Conservation (phyloP, 257 asterid genomes). For the Nemophila menziesii region DNA sequence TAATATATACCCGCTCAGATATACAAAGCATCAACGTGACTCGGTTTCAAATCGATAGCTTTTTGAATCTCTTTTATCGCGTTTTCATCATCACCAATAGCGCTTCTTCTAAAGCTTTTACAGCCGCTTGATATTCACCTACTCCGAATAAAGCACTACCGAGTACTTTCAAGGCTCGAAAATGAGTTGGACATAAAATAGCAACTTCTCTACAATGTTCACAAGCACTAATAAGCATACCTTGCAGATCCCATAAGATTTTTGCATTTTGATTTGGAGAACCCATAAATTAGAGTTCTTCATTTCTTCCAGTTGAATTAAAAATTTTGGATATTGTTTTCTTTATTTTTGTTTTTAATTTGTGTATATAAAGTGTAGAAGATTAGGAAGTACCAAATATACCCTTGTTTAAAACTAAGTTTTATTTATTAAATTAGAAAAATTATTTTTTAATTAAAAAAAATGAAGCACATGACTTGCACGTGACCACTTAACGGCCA, state of each 20-base stretch:
- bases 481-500: too few species aligned
- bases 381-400: too few species aligned
- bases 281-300: too few species aligned
- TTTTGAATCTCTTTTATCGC: conserved; percentile 97
- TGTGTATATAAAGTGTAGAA: too few species aligned
- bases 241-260: conserved; percentile 87
- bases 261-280: too few species aligned
- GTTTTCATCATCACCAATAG: conserved; percentile 90
- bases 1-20: conserved; percentile 78
- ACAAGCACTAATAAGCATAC: conserved; percentile 93
- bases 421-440: too few species aligned
- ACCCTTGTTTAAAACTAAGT: too few species aligned
- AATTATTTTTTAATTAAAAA: too few species aligned
- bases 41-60: conserved; percentile 95
- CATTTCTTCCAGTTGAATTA: too few species aligned
- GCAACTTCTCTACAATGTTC: conserved; percentile 99
- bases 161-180: conserved; percentile 83
- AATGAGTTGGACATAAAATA: conserved; percentile 91
- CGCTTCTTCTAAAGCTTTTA: conserved; percentile 99
- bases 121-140: conserved; percentile 97
- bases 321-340: too few species aligned
- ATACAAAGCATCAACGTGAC: conserved; percentile 89
- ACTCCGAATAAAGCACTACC: conserved; percentile 99
- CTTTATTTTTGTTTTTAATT: too few species aligned
- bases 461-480: too few species aligned